phyloP scores from a whole-genome alignment of 805 yeast species.

The Saccharomyces eubayanus region DNA sequence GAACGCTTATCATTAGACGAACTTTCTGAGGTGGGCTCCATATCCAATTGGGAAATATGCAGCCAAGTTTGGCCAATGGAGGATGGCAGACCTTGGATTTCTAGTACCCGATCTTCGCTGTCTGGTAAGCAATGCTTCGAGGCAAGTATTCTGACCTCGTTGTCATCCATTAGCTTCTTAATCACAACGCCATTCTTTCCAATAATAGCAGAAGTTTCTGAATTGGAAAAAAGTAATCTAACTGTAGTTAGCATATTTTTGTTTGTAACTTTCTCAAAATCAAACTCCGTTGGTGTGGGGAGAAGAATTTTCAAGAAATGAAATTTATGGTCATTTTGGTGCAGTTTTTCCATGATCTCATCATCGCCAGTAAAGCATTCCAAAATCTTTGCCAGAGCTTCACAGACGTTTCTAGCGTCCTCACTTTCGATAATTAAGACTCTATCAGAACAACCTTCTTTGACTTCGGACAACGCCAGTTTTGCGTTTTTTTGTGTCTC shows the following conservation, averaged over 20 bases:
- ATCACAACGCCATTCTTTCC: constrained; percentile 76
- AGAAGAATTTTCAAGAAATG: constrained; percentile 25
- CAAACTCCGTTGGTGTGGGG: constrained; percentile 12
- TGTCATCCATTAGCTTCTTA: constrained; percentile 50
- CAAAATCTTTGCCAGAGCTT: constrained; percentile 61
- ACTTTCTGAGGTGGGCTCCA: constrained; percentile 14
- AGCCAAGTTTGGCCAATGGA: constrained; percentile 40
- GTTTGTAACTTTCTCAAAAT: constrained; percentile 9
- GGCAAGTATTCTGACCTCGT: constrained; percentile 71
- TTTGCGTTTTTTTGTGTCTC: constrained; percentile 66
- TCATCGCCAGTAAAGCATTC: constrained; percentile 31
- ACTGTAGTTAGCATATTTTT: constrained; percentile 24
- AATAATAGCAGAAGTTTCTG: constrained; percentile 79
- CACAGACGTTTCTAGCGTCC: constrained; percentile 48
- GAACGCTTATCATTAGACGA: constrained; percentile 13
- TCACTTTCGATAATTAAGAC: constrained; percentile 42
- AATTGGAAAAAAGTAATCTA: constrained; percentile 68
- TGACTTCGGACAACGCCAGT: constrained; percentile 74
- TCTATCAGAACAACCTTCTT: constrained; percentile 71
- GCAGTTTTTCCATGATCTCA: neutral
- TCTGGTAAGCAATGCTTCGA: constrained; percentile 71
- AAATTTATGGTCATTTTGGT: constrained; percentile 11
- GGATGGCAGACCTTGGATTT: constrained; percentile 67
- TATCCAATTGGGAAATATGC: constrained; percentile 52
- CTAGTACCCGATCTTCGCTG: constrained; percentile 78